Base-by-base conservation (phyloP, 176 grass and related monocot genomes). In the Eleusine indica region DNA sequence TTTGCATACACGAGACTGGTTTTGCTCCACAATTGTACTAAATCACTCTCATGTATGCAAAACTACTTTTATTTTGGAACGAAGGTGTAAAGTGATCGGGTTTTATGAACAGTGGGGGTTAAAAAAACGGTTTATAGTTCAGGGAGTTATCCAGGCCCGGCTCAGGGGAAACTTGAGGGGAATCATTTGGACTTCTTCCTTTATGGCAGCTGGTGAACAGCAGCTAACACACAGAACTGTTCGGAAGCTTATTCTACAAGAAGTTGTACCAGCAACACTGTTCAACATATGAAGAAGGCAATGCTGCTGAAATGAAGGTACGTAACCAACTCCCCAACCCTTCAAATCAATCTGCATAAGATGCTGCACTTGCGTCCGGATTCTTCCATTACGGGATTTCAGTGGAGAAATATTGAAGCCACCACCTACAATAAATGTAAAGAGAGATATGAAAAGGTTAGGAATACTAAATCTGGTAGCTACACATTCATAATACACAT, bases 281-380 rank as follows among this genome's bases (percentile, higher is more conserved):
- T 95, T 98, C 65, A 98, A 79, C 96, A 98, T 98, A 81, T 98
- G 96, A 84, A 95, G 85, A 57, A 98, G 90, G 80, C 93, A 90
- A 90, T 98, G 91, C 80, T 98, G 96, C 73, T 98, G 93, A 88
- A 92, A 98, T 77, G 93, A 90, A 52, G 96, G 93, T 75, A 83
- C n/a, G 66, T 93, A 98, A 82, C 96, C 87, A 63, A 87, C 83
- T 32, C 88, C 92, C 95, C 92, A 98, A 58, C 96, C 93, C 89
- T 98, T 98, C 71, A 98, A 87, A 90, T 98, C 96, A 85, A 98
- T 95, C 85, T 98, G 96, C 91, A 98, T 98, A 74, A 98, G 91
- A 84, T 98, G 85, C 15, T 98, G 93, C 43, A 98, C 96, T 93
- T 98, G 96, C 60, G 96, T 93, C 81, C 91, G 87, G 37, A 75